Evolutionary conservation across 371 early-diverging fungal genomes (phyloP), one percentile per base, ranked within the genome.

Genomic region (Basidiobolus heterosporus): DNA sequence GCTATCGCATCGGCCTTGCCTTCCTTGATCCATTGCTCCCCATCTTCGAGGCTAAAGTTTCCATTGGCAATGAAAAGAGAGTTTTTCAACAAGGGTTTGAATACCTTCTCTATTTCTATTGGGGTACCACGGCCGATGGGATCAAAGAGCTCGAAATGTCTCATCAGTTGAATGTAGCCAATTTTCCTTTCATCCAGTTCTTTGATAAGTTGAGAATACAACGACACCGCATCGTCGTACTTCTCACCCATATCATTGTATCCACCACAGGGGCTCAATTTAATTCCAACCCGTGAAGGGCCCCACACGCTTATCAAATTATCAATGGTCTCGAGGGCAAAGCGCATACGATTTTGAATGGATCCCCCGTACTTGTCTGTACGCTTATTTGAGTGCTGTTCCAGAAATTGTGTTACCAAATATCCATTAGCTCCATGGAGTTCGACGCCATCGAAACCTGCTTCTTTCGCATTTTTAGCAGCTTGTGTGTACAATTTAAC

Each of bases 301-400:
- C 72, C 67, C 5, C 85, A 88, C 1, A 91, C 47, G 22, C 91
- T 76, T 46, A 86, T 67, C 52, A 82, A 87, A 36, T 88, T 66
- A 7, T 61, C 45, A 19, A 67, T 45, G 15, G 69, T 52, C 39
- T 74, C 67, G 0, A 60, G 40, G 11, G 57, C 38, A 41, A 76
- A 66, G 15, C 74, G 63, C 36, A 56, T 38, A 0, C 75, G 65
- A 53, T 74, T 74, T 45, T 74, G 67, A 37, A 61, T 48, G 3
- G 60, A 57, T 11, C 72, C 73, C 22, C 72, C 70, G 51, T 75
- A 80, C n/a, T 56, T 52, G 57, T 81, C 81, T 0, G 70, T 70
- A 22, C 83, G 68, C 14, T 56, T 37, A 53, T 80, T 83, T 36
- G 59, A 48, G 9, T 53, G 35, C 0, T 50, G 65, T 22, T 61